These are phyloP conservation scores for Millerozyma acaciae DNA, from an alignment of 805 yeast species.

Conservation along the genomic window DNA sequence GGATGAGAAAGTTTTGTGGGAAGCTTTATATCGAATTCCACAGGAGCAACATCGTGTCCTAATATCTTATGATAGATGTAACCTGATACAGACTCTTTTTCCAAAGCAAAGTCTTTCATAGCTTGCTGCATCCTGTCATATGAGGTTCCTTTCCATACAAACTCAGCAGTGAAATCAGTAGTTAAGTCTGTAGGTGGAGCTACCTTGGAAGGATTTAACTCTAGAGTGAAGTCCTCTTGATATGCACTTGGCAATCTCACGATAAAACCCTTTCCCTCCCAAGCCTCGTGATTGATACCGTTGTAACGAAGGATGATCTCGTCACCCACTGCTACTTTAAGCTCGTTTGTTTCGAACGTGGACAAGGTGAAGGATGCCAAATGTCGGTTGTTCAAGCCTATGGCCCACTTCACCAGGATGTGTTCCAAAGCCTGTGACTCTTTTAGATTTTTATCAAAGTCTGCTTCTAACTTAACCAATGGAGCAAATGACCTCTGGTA, in stretches of 20 bases:
- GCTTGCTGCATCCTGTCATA: conserved; percentile 84
- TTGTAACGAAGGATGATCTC: conserved; percentile 65
- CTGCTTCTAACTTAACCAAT: conserved; percentile 75
- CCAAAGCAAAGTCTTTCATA: conserved; percentile 64
- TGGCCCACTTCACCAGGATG: conserved; percentile 69
- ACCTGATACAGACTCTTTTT: conserved; percentile 65
- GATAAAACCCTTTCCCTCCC: conserved; percentile 74
- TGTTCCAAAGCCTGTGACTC: conserved; percentile 77
- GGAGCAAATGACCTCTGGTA: conserved; percentile 87
- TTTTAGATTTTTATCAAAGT: conserved; percentile 66
- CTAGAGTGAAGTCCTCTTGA: conserved; percentile 69
- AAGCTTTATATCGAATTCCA: conserved; percentile 56
- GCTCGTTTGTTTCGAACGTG: conserved; percentile 58
- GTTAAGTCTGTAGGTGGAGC: conserved; percentile 57
- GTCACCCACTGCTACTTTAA: conserved; percentile 81
- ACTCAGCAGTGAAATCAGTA: conserved; percentile 74
- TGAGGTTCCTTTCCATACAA: conserved; percentile 85
- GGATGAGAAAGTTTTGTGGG: conserved; percentile 64
- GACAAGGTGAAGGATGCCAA: conserved; percentile 68
- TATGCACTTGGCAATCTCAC: conserved; percentile 64
- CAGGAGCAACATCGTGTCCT: conserved; percentile 71
- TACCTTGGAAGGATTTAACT: conserved; percentile 44
- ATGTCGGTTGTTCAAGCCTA: conserved; percentile 60
- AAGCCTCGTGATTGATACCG: conserved; percentile 54
- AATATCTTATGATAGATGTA: conserved; percentile 72